Percentiles rank a stretch among this genome's conserved stretches.
Conservation (phyloP, 2,329 filamentous ascomycete genomes). For the Ceratocystis cubensis region DNA sequence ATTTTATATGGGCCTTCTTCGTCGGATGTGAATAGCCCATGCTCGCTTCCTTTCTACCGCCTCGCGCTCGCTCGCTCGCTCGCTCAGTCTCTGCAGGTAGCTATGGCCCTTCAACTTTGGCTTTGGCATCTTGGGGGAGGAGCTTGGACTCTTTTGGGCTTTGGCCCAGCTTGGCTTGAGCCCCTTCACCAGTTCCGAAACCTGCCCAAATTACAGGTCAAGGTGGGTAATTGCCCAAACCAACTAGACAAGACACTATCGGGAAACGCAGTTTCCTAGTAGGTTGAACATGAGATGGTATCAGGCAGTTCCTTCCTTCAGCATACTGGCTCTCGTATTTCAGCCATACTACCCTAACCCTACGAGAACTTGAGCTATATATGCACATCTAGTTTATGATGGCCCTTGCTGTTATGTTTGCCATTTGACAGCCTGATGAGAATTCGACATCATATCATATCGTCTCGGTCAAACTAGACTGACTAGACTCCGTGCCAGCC, state of each 20-base stretch:
- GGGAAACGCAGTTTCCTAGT: neutral
- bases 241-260: neutral
- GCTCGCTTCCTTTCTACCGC: neutral
- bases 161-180: slow-evolving; percentile 1
- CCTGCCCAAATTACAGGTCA: slow-evolving; percentile 8
- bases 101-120: slow-evolving; percentile 1
- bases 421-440: too few species aligned
- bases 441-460: too few species aligned
- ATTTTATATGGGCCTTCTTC: neutral
- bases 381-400: neutral
- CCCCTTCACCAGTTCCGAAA: slow-evolving; percentile 10
- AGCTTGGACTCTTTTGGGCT: slow-evolving; percentile 8
- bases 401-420: too few species aligned
- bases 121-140: neutral
- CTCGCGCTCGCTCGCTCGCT: neutral
- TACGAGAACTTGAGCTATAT: neutral
- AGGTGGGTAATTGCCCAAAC: slow-evolving; percentile 8
- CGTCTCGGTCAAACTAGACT: too few species aligned
- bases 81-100: neutral
- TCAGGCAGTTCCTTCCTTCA: neutral
- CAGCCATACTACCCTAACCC: neutral
- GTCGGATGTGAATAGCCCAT: neutral
- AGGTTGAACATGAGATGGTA: neutral
- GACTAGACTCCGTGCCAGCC: too few species aligned
- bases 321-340: neutral